phyloP scores from a whole-genome alignment of 257 asterid species.

The Primulina tabacum region DNA sequence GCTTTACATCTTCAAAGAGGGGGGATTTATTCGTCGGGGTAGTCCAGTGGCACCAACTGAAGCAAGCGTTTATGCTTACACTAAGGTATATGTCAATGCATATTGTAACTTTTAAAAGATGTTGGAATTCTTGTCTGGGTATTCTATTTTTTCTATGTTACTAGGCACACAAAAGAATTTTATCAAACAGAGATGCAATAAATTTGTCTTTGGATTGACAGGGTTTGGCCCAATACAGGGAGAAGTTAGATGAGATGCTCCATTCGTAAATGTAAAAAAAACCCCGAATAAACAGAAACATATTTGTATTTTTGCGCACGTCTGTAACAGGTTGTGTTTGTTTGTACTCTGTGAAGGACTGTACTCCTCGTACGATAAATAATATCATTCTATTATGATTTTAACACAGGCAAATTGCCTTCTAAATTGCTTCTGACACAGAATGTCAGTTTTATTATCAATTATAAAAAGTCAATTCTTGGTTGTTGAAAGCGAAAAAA shows the following conservation, averaged over 20 bases:
- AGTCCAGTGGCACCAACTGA: slow-evolving; percentile 90
- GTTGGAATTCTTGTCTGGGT: not conserved
- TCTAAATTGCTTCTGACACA: too few relatives aligned
- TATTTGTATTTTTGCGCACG: too few relatives aligned
- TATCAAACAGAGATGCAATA: too few relatives aligned
- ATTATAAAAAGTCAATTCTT: too few relatives aligned
- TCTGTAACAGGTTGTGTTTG: not conserved
- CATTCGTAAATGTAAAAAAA: slow-evolving; percentile 24
- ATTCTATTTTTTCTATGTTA: too few relatives aligned
- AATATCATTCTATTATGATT: too few relatives aligned
- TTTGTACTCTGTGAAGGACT: too few relatives aligned
- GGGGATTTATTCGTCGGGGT: slow-evolving; percentile 82
- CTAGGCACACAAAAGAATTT: not conserved
- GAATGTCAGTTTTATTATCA: too few relatives aligned
- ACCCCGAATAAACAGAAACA: not conserved
- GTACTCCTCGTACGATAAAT: not conserved
- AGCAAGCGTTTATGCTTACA: slow-evolving; percentile 92
- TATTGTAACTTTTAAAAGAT: too few relatives aligned
- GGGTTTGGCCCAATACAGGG: slow-evolving; percentile 86
- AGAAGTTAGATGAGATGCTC: slow-evolving; percentile 73
- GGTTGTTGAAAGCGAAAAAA: too few relatives aligned
- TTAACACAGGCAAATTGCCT: too few relatives aligned
- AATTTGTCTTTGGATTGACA: slow-evolving; percentile 28
- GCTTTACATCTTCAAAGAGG: slow-evolving; percentile 94
- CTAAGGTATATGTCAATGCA: slow-evolving; percentile 53